Evolutionary conservation across 768 basidiomycete genomes (phyloP).

Genomic region (Boletales sp.): DNA sequence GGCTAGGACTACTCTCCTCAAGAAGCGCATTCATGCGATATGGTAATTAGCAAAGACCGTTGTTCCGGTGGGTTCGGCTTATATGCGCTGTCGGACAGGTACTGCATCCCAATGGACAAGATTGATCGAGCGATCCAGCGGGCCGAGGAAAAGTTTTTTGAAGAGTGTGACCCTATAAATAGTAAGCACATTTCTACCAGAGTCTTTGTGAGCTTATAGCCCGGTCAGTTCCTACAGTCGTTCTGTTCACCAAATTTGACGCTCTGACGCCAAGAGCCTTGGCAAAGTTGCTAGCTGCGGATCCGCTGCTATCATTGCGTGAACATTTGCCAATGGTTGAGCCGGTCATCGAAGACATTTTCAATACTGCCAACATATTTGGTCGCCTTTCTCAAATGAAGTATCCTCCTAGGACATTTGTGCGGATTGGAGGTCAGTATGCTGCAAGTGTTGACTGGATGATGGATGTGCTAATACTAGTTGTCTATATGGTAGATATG

Average conservation of each 20-base stretch:
- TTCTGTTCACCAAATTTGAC: constrained; percentile 10
- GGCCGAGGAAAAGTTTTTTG: constrained; percentile 3
- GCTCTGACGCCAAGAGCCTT: neutral
- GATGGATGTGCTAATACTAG: too few species aligned
- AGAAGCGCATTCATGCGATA: constrained; percentile 6
- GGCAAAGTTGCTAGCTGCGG: neutral
- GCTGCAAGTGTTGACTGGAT: too few species aligned
- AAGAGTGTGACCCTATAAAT: neutral
- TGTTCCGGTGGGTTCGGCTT: neutral
- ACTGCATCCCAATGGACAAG: constrained; percentile 7
- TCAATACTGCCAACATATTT: neutral
- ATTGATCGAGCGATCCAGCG: neutral
- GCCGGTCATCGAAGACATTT: neutral
- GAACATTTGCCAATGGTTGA: neutral
- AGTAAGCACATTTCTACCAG: neutral
- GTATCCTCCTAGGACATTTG: neutral
- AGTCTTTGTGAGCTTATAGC: neutral
- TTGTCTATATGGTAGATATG: neutral
- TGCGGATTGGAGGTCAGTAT: neutral
- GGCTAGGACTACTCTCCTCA: neutral
- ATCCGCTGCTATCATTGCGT: neutral
- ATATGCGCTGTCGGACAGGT: neutral
- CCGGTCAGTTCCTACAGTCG: constrained; percentile 2
- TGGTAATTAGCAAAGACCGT: neutral
- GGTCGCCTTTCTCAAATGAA: neutral